These are phyloP conservation scores for Sarcodon aspratus DNA, from an alignment of 768 basidiomycete species.

Conservation along the genomic window DNA sequence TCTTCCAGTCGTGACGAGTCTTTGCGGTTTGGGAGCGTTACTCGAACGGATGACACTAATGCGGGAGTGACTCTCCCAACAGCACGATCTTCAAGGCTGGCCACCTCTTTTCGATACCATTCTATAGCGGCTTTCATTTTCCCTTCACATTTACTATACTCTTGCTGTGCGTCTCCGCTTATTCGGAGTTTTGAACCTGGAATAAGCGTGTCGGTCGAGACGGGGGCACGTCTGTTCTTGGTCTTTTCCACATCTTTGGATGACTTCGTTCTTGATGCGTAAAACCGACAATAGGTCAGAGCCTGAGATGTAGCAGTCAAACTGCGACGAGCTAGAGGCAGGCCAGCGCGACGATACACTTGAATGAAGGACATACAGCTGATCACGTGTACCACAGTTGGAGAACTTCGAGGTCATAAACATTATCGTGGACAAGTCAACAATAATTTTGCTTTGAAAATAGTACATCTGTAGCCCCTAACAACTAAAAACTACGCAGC, in stretches of 20 bases:
- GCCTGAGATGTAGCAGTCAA: neutral
- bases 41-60: conserved; percentile 56
- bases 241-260: neutral
- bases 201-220: conserved; percentile 45
- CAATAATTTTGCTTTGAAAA: too few species aligned
- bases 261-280: conserved; percentile 5
- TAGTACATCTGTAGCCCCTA: too few species aligned
- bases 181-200: conserved; percentile 61
- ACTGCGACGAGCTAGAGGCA: neutral
- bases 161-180: conserved; percentile 38
- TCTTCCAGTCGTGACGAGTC: conserved; percentile 39
- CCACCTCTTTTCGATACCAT: conserved; percentile 69
- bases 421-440: too few species aligned
- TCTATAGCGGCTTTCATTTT: conserved; percentile 59
- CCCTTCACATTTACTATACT: conserved; percentile 50
- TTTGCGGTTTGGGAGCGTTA: conserved; percentile 27
- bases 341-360: neutral
- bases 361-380: too few species aligned
- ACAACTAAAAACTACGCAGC: too few species aligned
- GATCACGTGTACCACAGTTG: too few species aligned
- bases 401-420: too few species aligned
- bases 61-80: conserved; percentile 69
- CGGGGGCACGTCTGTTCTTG: conserved; percentile 2
- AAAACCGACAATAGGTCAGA: conserved; percentile 4
- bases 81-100: conserved; percentile 58